These are phyloP conservation scores for Plasmopara halstedii DNA, from an alignment of 352 stramenopile genomes.

Conservation along the genomic window DNA sequence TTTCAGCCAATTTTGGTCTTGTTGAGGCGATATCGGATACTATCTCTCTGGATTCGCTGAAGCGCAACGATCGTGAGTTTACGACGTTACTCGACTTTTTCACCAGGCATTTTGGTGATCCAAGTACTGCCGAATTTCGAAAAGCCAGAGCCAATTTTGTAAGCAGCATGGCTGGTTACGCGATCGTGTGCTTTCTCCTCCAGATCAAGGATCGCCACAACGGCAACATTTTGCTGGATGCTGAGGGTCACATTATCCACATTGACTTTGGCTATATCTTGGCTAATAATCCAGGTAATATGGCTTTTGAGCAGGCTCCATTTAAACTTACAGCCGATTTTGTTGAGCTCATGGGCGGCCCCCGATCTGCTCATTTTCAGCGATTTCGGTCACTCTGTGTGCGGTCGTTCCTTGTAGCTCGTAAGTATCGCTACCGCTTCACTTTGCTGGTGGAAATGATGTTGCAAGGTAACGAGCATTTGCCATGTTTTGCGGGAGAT, in stretches of 20 bases:
- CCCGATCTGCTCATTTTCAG: conserved; percentile 87
- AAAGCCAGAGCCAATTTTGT: conserved; percentile 84
- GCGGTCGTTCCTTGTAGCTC: conserved; percentile 91
- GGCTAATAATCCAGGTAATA: conserved; percentile 89
- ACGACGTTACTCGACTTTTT: conserved; percentile 93
- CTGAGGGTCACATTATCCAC: conserved; percentile 94
- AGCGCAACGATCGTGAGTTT: conserved; percentile 93
- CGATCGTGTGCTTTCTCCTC: conserved; percentile 94
- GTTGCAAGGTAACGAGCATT: conserved; percentile 93
- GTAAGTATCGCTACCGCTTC: conserved; percentile 93
- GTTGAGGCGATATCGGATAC: conserved; percentile 96
- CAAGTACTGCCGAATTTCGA: conserved; percentile 58
- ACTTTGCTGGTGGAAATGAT: conserved; percentile 96
- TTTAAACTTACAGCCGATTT: conserved; percentile 98
- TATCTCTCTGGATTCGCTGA: conserved; percentile 97
- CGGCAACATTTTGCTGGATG: conserved; percentile 95
- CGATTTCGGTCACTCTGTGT: conserved; percentile 95
- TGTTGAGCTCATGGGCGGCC: conserved; percentile 93
- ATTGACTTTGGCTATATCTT: conserved; percentile 97
- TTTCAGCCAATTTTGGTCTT: conserved; percentile 88
- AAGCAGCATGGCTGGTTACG: conserved; percentile 82
- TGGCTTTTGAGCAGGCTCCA: conserved; percentile 92
- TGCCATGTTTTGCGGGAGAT: conserved; percentile 92
- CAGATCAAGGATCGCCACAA: conserved; percentile 98
- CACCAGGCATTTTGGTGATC: conserved; percentile 85